Evolutionary conservation across 2,329 filamentous ascomycete species (phyloP), one percentile per base, ranked within the genome.

Genomic region (Nemania abortiva): DNA sequence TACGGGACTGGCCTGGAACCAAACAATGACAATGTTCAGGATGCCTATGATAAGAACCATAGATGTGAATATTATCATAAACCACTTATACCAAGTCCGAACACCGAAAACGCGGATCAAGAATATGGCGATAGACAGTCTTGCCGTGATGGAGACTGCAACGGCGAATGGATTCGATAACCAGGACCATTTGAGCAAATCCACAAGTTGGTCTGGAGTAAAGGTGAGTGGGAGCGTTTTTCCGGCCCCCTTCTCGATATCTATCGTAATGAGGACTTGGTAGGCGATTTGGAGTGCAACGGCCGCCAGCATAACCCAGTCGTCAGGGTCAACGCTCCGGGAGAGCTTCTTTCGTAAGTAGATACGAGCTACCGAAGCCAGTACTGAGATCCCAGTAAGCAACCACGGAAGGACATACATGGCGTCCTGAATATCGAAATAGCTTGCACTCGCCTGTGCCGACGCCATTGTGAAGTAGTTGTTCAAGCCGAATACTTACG

Each of bases 351-450:
- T 6, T 20, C 10, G 45, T 18, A 49, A 49, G 11, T 20, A 49
- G 10, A 49, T 49, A 20, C 45, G 45, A 13, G 45, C n/a, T 13
- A 20, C 6, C n/a, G 45, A 11, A 20, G 45, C 45, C 45, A 6
- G 6, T 49, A 49, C n/a, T 5, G 45, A 49, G 11, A 49, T 20
- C n/a, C 11, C 45, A 20, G 45, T 49, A 6, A 49, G 45, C n/a
- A 49, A 18, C 45, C 45, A 49, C n/a, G 45, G 45, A 49, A 49
- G 7, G 45, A 20, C n/a, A 49, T 49, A 49, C 45, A 49, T 49
- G 45, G 45, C 45, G 6, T 6, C n/a, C n/a, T 49, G 45, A 18
- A 49, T 49, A 49, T 49, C n/a, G 45, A 49, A 49, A 20, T 49
- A 49, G 10, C 45, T 20, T 20, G 45, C 11, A 18, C 45, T 49